These are phyloP conservation scores for Ophiostoma sp. DNA, from an alignment of 2,329 filamentous ascomycete genomes.

Conservation along the genomic window DNA sequence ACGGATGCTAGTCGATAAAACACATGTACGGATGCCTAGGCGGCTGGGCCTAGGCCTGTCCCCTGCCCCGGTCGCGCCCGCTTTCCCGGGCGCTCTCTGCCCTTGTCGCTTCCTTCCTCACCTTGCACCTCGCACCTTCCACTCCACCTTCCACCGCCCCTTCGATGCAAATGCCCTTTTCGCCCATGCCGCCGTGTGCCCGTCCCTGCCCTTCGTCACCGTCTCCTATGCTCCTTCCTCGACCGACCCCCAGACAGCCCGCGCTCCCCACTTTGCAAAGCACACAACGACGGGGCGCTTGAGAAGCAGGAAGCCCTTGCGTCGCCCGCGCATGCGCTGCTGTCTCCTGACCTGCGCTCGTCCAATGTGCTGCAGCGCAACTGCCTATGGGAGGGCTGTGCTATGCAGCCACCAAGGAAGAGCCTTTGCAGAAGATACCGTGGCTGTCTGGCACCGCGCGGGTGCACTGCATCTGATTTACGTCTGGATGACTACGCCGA, in stretches of 20 bases:
- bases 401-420: not conserved
- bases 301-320: slow-evolving; percentile 13
- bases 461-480: not conserved
- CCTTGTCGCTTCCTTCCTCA: not conserved
- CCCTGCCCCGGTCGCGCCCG: slow-evolving; percentile 15
- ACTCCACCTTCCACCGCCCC: slow-evolving; percentile 20
- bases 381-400: not conserved
- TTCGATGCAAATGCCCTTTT: slow-evolving; percentile 21
- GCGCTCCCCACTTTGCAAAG: not conserved
- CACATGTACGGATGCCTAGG: not conserved
- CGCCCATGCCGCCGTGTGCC: not conserved
- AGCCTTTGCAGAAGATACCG: not conserved
- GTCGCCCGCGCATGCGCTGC: slow-evolving; percentile 16
- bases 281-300: not conserved
- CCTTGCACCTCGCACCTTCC: not conserved
- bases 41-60: not conserved
- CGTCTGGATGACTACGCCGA: not conserved
- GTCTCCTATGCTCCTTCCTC: slow-evolving; percentile 10
- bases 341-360: slow-evolving; percentile 15
- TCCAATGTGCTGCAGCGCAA: slow-evolving; percentile 1
- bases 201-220: too few species aligned
- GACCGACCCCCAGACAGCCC: not conserved
- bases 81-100: slow-evolving; percentile 17
- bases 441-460: not conserved
- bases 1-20: too few species aligned